Evolutionary conservation across 2,329 filamentous ascomycete genomes (phyloP).

Genomic region (Fusarium brevicatenulatum): DNA sequence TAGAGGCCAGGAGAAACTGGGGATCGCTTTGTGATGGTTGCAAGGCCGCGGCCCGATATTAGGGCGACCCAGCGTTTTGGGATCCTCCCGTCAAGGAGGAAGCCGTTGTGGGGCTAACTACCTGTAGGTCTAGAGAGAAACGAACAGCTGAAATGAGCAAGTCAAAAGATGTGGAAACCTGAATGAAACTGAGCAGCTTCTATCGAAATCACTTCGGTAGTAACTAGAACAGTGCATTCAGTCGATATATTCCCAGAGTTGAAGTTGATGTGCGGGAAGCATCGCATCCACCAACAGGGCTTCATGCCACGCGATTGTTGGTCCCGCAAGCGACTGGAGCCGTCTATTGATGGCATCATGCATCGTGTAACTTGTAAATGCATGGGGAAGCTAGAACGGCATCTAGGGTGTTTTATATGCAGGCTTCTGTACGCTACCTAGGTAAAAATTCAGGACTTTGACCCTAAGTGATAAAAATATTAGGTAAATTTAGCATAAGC

Average conservation of each 20-base stretch:
- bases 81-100: slow-evolving; percentile 26
- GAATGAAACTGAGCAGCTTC: not conserved
- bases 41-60: slow-evolving; percentile 34
- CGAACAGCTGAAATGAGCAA: not conserved
- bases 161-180: not conserved
- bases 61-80: slow-evolving; percentile 39
- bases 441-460: no score
- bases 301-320: slow-evolving; percentile 19
- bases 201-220: not conserved
- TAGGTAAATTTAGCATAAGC: no score
- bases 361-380: slow-evolving; percentile 30
- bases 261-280: not conserved
- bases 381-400: slow-evolving; percentile 22
- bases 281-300: slow-evolving; percentile 10
- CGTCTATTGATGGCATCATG: slow-evolving; percentile 35
- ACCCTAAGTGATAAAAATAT: no score
- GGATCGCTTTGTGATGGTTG: slow-evolving; percentile 35
- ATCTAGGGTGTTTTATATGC: slow-evolving; percentile 24
- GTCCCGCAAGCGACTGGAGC: slow-evolving; percentile 18
- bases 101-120: slow-evolving; percentile 32
- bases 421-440: slow-evolving; percentile 10
- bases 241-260: not conserved
- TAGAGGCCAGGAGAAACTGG: not conserved
- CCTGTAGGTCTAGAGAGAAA: not conserved
- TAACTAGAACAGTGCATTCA: not conserved